Conservation (phyloP, 495 filamentous ascomycete genomes). For the Neurospora sp. region DNA sequence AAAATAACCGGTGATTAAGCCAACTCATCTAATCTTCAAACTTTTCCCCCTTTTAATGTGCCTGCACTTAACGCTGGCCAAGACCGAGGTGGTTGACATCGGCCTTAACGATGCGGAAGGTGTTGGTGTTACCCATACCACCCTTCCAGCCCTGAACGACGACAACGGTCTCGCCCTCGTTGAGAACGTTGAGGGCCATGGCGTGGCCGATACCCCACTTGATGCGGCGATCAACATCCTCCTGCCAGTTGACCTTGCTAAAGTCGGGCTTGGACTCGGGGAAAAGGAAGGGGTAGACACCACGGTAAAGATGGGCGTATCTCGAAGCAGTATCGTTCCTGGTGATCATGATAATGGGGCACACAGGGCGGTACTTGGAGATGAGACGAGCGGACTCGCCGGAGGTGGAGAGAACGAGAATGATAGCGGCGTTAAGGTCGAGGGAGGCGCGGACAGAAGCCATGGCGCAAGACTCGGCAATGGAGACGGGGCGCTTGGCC, state of each 20-base stretch:
- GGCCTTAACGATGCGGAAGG: conserved; percentile 50
- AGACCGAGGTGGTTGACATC: conserved; percentile 41
- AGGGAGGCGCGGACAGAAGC: conserved; percentile 87
- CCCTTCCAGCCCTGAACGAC: conserved; percentile 96
- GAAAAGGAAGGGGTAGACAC: conserved; percentile 95
- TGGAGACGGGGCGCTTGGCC: conserved; percentile 67
- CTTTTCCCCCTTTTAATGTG: neutral
- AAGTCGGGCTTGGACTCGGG: conserved; percentile 91
- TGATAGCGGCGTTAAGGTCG: conserved; percentile 91
- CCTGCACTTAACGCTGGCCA: conserved; percentile 11
- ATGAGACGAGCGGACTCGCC: conserved; percentile 87
- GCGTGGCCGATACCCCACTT: conserved; percentile 88
- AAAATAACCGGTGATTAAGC: neutral
- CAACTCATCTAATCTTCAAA: neutral
- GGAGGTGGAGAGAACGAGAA: conserved; percentile 85
- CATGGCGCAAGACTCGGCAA: conserved; percentile 89
- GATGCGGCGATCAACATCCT: conserved; percentile 93
- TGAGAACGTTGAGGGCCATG: conserved; percentile 72
- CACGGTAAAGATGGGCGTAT: conserved; percentile 93
- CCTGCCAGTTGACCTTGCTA: conserved; percentile 79
- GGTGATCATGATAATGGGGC: conserved; percentile 98
- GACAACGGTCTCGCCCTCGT: conserved; percentile 73
- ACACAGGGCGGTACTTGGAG: conserved; percentile 96
- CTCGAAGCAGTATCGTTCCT: conserved; percentile 72
- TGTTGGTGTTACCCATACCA: conserved; percentile 97